A percentile compares a stretch with the other conserved stretches of the same genome.
These are phyloP conservation scores for Suillus decipiens DNA, from an alignment of 768 basidiomycete species.

Conservation along the genomic window DNA sequence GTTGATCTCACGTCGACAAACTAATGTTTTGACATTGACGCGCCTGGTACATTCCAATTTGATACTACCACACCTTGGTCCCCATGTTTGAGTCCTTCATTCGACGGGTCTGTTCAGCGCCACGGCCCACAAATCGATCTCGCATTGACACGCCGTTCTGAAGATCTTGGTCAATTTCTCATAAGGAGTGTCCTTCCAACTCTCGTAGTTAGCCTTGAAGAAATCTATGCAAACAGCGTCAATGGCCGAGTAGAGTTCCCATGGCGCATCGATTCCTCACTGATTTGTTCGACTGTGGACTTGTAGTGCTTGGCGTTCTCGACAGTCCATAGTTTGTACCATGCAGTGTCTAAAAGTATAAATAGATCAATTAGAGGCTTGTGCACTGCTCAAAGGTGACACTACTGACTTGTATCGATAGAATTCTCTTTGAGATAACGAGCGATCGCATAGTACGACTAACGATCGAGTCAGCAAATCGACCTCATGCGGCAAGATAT, in stretches of 20 bases:
- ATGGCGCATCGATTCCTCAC: neutral
- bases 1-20: neutral
- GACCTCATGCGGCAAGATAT: neutral
- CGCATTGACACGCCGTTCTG: conserved; percentile 3
- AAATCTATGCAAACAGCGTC: neutral
- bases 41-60: neutral
- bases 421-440: neutral
- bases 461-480: neutral
- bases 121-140: conserved; percentile 3
- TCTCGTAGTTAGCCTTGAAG: conserved; percentile 5
- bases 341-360: neutral
- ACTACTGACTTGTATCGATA: neutral
- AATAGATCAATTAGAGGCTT: neutral
- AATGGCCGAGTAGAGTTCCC: neutral
- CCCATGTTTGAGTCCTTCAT: neutral
- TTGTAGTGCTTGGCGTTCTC: conserved; percentile 6
- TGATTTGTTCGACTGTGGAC: neutral
- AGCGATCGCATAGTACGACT: conserved; percentile 4
- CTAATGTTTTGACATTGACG: neutral
- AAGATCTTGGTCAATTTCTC: conserved; percentile 1
- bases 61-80: neutral
- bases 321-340: neutral
- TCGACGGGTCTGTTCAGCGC: neutral
- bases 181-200: neutral
- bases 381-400: neutral